These are phyloP conservation scores for Globisporangium camurandrum DNA, from an alignment of 352 stramenopile species.

Conservation along the genomic window DNA sequence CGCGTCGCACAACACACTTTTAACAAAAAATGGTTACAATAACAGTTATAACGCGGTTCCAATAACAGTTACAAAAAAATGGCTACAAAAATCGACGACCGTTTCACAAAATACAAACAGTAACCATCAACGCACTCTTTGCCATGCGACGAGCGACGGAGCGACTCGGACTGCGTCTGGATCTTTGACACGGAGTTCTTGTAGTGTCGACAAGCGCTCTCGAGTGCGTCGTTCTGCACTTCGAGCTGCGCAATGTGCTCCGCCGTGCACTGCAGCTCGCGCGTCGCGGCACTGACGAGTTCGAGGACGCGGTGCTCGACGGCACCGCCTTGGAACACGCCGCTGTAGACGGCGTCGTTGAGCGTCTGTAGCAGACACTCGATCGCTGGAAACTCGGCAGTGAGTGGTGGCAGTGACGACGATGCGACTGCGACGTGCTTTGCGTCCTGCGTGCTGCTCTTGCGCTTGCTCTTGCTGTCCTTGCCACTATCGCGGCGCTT, in stretches of 20 bases:
- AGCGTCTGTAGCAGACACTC: slow-evolving; percentile 7
- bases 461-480: not conserved
- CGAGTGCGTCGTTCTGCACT: slow-evolving; percentile 1
- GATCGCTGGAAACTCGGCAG: not conserved
- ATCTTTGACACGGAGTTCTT: slow-evolving; percentile 8
- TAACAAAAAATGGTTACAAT: too few species aligned
- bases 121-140: slow-evolving; percentile 9
- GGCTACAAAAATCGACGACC: slow-evolving; percentile 1
- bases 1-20: slow-evolving; percentile 12
- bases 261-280: slow-evolving; percentile 2
- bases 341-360: slow-evolving; percentile 7
- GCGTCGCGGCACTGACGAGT: slow-evolving; percentile 7
- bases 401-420: not conserved
- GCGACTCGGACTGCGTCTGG: slow-evolving; percentile 10
- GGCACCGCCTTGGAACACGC: not conserved
- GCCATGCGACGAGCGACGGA: slow-evolving; percentile 5
- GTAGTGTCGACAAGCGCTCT: slow-evolving; percentile 5
- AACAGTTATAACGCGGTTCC: too few species aligned
- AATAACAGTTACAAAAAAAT: slow-evolving; percentile 5
- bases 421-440: not conserved
- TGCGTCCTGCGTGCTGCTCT: not conserved
- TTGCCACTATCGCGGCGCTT: not conserved
- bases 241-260: slow-evolving; percentile 8
- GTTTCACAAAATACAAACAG: not conserved
- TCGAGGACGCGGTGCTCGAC: slow-evolving; percentile 6